Evolutionary conservation across 1,284 basidiomycete species (phyloP), one percentile per base, ranked within the genome.

Genomic region (Schizopora paradoxa): DNA sequence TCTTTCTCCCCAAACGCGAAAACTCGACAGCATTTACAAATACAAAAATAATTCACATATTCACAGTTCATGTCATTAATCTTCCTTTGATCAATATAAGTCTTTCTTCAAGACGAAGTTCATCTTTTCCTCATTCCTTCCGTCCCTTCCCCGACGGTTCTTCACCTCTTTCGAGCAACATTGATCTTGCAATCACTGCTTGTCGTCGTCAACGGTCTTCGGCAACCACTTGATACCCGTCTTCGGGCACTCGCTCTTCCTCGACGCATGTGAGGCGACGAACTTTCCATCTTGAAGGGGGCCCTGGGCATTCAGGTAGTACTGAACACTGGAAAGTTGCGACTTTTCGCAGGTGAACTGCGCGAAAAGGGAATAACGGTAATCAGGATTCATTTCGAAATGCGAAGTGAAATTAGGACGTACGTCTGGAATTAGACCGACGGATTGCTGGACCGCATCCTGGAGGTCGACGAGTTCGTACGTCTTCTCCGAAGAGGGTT

Each of bases 381-480:
- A 11, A 26, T 41, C 27, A 35, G n/a, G n/a, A n/a, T n/a, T n/a
- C n/a, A n/a, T n/a, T n/a, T n/a, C n/a, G n/a, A n/a, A n/a, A n/a
- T n/a, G n/a, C n/a, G n/a, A n/a, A n/a, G n/a, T n/a, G n/a, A n/a
- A n/a, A 19, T 5, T 35, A 18, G 22, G 11, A 49, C 48, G n/a
- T 21, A 51, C 45, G 29, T 54, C 53, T n/a, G 51, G 51, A 21
- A 48, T 39, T 22, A 43, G 50, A 13, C 53, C 51, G 11, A 51
- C 45, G 5, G 44, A 50, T 4, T 42, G 19, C n/a, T 51, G 33
- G 14, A 55, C 48, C 3, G 53, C 53, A 14, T 42, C 47, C 32
- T 55, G 53, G 11, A 58, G 28, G 14, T 58, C 51, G 5, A 31
- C 46, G 8, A 55, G 51, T 3, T 32, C 43, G 44, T 56, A 56